Evolutionary conservation across 177 flowering plant genomes (phyloP).

Genomic region (Vitis hybrid): DNA sequence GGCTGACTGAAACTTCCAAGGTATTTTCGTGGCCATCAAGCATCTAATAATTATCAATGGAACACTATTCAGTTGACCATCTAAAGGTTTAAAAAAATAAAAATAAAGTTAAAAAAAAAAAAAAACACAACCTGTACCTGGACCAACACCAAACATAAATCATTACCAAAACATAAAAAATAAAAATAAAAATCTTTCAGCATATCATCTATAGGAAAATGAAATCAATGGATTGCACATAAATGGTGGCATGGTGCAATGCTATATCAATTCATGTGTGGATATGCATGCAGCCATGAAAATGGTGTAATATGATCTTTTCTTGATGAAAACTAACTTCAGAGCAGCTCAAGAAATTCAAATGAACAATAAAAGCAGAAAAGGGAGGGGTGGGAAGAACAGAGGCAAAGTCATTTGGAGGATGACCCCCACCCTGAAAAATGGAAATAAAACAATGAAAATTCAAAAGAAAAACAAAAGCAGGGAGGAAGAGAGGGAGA

Average conservation of each 20-base stretch:
- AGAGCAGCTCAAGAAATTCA: background rate
- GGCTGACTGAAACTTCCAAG: constrained; percentile 57
- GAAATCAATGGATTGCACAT: background rate
- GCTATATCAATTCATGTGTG: background rate
- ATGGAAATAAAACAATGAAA: too few relatives aligned
- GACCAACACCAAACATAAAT: background rate
- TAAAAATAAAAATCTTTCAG: too few relatives aligned
- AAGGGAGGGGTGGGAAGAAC: too few relatives aligned
- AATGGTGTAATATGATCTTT: background rate
- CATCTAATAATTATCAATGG: constrained; percentile 41
- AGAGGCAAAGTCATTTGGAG: too few relatives aligned
- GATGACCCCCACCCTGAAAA: too few relatives aligned
- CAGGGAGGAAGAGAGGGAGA: background rate
- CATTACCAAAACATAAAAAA: background rate
- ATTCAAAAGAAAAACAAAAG: background rate
- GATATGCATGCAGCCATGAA: background rate
- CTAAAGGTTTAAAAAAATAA: background rate
- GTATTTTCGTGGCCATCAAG: constrained; percentile 87
- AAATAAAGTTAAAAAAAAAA: too few relatives aligned
- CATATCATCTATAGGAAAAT: background rate
- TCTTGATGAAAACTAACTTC: background rate
- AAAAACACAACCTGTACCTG: background rate
- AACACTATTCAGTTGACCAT: background rate
- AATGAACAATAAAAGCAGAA: background rate
- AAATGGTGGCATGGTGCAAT: too few relatives aligned